Evolutionary conservation across 176 grass and related monocot species (phyloP), one percentile per base, ranked within the genome.

Genomic region (Hyparrhenia diplandra): DNA sequence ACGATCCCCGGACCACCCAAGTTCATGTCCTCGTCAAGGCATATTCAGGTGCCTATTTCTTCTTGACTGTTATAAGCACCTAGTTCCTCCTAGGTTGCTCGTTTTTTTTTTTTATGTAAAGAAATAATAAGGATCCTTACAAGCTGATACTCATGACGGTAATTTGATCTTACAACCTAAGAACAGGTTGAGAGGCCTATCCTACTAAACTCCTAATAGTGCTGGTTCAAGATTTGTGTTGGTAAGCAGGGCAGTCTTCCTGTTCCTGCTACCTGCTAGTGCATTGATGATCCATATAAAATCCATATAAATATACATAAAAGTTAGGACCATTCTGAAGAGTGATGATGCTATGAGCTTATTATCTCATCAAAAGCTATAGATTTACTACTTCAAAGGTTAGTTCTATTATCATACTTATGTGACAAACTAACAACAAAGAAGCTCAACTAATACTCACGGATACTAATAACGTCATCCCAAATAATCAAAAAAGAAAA

Each of bases 361-460:
- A 76, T 46, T 14, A 72, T 47, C 21, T 70, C 37, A 63, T n/a
- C 55, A 85, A 77, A 24, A 12, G 7, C 12, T 31, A 25, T 13
- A 6, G 0, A 51, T 71, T 61, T 52, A 32, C 30, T 52, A 58
- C 5, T 69, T 59, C 2, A 27, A 34, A 5, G 24, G 1, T 54
- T 64, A n/a, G n/a, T 64, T 27, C n/a, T 82, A 3, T 25, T 67
- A n/a, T 83, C 31, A 32, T 36, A 86, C 17, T 75, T 36, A 30
- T 18, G 54, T 34, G 66, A 81, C 28, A 6, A n/a, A n/a, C n/a
- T n/a, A n/a, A 20, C 29, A 16, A 52, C 41, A 61, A 59, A 57
- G 25, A 17, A 58, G 45, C 80, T 80, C 21, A 16, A 75, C 35
- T 59, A 46, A 60, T 41, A 67, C 28, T 43, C 5, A 29, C 6